Base-by-base conservation (phyloP, 2,329 filamentous ascomycete species). In the Arthrobotrys musiformis region DNA sequence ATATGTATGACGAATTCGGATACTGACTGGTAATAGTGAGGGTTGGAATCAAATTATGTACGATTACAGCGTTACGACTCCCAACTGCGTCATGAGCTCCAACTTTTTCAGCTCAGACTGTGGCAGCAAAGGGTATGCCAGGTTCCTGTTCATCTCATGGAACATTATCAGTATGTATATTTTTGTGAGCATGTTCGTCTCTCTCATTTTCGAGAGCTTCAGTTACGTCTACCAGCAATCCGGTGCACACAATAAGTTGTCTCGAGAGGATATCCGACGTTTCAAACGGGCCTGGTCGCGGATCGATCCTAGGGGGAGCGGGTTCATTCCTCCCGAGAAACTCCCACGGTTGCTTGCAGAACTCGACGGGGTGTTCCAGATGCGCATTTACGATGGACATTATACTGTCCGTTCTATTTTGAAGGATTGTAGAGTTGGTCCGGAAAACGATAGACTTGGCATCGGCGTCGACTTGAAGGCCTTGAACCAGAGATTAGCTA, bases 141-240 rank as follows among this genome's bases (percentile, higher is more conserved):
- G 93, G 62, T 89, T 90, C 35, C 86, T 99, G 8, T 99, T 99
- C 85, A 93, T 98, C 72, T 89, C 91, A 3, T 99, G 95, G 95
- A 99, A 99, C 85, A 94, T 99, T 81, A 88, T 99, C 84, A 98
- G 94, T 91, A 99, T 99, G 95, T 99, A 99, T 85, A 97, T 99
- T 81, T 99, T 99, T 82, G 94, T 98, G 82, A 97, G 94, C 82
- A 86, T 99, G 80, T 99, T 99, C 83, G 94, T 99, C 74, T 99
- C 95, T 58, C 90, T 99, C 83, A 99, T 99, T 80, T 99, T 96
- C 85, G 95, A 99, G 85, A 98, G 94, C 84, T 99, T 99, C 87
- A 97, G 93, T 83, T 99, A 99, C 82, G 95, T 99, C 79, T 99
- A 98, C 83, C 96, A 99, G 85, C 90, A 93, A 79, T 97, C 94